Evolutionary conservation across 176 grass and related monocot species (phyloP), one percentile per base, ranked within the genome.

Genomic region (Oryza punctata): DNA sequence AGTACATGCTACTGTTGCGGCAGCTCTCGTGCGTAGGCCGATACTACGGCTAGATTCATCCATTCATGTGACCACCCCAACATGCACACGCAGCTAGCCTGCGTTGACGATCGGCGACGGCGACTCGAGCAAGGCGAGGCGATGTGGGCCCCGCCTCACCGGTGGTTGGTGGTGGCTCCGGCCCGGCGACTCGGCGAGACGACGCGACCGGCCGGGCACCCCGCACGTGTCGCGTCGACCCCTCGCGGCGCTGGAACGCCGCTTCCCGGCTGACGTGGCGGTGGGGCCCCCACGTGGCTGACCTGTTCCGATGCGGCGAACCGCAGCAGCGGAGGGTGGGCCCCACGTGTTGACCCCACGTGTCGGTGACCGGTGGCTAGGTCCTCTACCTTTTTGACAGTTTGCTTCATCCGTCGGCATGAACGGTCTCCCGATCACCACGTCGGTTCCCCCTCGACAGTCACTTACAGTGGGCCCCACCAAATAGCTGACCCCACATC

Each of bases 401-500:
- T 23, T 35, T 24, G 1, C 10, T 10, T 12, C 24, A 33, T 7
- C 13, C 21, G 81, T 57, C 72, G 5, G 25, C 70, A 45, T 65
- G 80, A 73, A 23, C 24, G 44, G 68, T 29, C 33, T 3, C 4
- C 11, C 18, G 0, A 0, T 82, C 25, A 7, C 1, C 38, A 3
- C 25, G 21, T 40, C 32, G 4, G 4, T 19, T 1, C 0, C 6
- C 0, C 0, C 4, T 0, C 6, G 0, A 1, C 1, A 7, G 6
- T 21, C 12, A 9, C 35, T 68, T 72, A 10, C 63, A 6, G 1
- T n/a, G 44, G 63, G 19, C 7, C 27, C 41, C 0, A 0, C 1
- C 0, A 2, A 12, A 0, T 12, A 1, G 7, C 0, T 12, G 70
- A 24, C 37, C 81, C 81, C 79, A 78, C 18, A 0, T 1, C 4